Evolutionary conservation across 139 green algal genomes (phyloP).

Genomic region (Asterochloris erici): DNA sequence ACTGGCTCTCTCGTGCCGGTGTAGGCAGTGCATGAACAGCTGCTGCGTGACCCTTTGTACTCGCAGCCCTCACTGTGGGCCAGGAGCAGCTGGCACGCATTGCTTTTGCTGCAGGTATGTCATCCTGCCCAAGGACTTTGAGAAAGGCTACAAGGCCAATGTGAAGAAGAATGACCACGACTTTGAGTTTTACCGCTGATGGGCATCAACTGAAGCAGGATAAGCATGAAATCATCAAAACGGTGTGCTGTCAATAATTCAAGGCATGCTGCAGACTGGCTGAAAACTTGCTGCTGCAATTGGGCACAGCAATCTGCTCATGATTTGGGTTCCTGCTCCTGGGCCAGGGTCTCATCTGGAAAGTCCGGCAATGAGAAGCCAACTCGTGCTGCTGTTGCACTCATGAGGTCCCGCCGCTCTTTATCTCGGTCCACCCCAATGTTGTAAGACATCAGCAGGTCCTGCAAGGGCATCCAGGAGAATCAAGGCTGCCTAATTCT

Average conservation of each 20-base stretch:
- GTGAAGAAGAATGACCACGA: slow-evolving; percentile 87
- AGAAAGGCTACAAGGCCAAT: slow-evolving; percentile 97
- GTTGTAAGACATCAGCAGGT: slow-evolving; percentile 56
- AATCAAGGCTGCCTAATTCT: neutral
- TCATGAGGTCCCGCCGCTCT: slow-evolving; percentile 32
- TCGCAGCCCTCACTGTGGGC: too few relatives aligned
- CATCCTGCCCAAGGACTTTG: slow-evolving; percentile 99
- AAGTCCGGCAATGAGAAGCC: slow-evolving; percentile 36
- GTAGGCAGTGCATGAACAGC: neutral
- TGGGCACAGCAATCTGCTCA: too few relatives aligned
- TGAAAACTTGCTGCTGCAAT: too few relatives aligned
- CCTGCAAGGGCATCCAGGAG: slow-evolving; percentile 21
- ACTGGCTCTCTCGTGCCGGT: neutral
- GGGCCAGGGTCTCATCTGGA: neutral
- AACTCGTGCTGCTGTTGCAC: slow-evolving; percentile 34
- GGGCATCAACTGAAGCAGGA: neutral
- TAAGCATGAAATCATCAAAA: too few relatives aligned
- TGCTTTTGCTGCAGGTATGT: slow-evolving; percentile 76
- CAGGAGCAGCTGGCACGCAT: too few relatives aligned
- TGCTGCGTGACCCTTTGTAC: too few relatives aligned
- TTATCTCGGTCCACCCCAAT: slow-evolving; percentile 42
- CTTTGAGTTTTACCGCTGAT: slow-evolving; percentile 94
- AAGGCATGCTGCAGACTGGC: too few relatives aligned
- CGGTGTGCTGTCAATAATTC: too few relatives aligned
- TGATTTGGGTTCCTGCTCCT: too few relatives aligned